Evolutionary conservation across 495 filamentous ascomycete genomes (phyloP).

Genomic region (Xylaria bambusicola): DNA sequence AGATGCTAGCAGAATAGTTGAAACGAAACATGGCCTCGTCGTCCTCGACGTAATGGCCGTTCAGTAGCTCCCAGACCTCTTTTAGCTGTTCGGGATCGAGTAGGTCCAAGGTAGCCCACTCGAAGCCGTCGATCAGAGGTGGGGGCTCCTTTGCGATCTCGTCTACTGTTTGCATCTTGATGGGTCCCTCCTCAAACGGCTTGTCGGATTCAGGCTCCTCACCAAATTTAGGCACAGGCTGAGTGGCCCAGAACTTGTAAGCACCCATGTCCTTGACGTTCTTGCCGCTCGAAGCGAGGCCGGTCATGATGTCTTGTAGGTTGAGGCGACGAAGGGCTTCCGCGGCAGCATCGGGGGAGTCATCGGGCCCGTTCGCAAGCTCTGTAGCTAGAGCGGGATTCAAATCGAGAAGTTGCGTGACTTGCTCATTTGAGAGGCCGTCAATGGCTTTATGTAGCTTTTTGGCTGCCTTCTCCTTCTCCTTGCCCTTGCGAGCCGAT

Average conservation of each 20-base stretch:
- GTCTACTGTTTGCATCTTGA: constrained; percentile 67
- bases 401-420: constrained; percentile 56
- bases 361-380: constrained; percentile 35
- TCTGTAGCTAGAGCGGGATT: constrained; percentile 66
- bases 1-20: constrained; percentile 84
- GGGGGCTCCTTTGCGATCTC: constrained; percentile 71
- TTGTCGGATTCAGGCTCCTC: constrained; percentile 40
- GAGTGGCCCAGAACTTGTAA: constrained; percentile 98
- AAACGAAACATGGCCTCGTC: constrained; percentile 96
- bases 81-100: constrained; percentile 59
- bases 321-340: constrained; percentile 72
- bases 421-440: constrained; percentile 49
- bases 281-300: constrained; percentile 72
- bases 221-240: constrained; percentile 86
- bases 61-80: constrained; percentile 86
- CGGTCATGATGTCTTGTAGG: constrained; percentile 79
- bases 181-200: constrained; percentile 54
- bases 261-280: constrained; percentile 93
- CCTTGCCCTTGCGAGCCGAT: constrained; percentile 47
- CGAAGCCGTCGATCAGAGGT: constrained; percentile 73
- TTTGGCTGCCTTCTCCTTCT: constrained; percentile 49
- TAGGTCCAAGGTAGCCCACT: constrained; percentile 92
- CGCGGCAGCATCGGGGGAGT: constrained; percentile 40
- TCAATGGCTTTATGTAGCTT: constrained; percentile 44
- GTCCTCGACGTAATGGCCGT: constrained; percentile 95